Conservation (phyloP, 2,329 filamentous ascomycete species). For the Teratosphaeria pseudoeucalypti region DNA sequence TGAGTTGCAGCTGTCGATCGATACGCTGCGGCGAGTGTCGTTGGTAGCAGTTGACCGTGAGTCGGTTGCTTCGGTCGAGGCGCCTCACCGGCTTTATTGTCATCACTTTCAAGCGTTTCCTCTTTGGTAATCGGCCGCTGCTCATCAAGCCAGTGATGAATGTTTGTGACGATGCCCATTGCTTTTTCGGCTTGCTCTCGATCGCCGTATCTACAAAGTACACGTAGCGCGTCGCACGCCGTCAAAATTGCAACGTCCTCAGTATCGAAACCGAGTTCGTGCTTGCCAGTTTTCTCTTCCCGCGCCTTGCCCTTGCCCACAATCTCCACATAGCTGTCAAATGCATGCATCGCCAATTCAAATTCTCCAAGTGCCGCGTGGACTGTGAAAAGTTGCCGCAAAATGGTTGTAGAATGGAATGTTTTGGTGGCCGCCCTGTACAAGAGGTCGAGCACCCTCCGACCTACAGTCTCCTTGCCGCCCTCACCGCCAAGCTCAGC, state of each 20-base stretch:
- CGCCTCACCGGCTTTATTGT: slow-evolving; percentile 18
- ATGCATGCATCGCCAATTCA: slow-evolving; percentile 78
- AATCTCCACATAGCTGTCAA: slow-evolving; percentile 86
- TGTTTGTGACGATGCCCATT: slow-evolving; percentile 54
- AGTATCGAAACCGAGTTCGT: slow-evolving; percentile 63
- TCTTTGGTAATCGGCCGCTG: slow-evolving; percentile 26
- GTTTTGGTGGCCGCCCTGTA: slow-evolving; percentile 88
- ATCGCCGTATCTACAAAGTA: slow-evolving; percentile 74
- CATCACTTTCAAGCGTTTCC: slow-evolving; percentile 8
- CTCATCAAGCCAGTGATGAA: slow-evolving; percentile 67
- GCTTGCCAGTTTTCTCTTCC: slow-evolving; percentile 61
- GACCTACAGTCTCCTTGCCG: slow-evolving; percentile 64
- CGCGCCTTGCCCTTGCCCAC: slow-evolving; percentile 75
- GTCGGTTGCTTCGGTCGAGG: background rate
- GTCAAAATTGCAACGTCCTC: slow-evolving; percentile 69
- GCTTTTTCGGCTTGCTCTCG: slow-evolving; percentile 69
- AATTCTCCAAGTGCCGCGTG: slow-evolving; percentile 86
- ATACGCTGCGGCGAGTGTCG: slow-evolving; percentile 61
- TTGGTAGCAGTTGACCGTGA: slow-evolving; percentile 40
- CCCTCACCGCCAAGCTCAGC: slow-evolving; percentile 72
- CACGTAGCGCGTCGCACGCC: slow-evolving; percentile 65
- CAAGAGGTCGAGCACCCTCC: slow-evolving; percentile 69
- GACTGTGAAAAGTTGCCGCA: slow-evolving; percentile 77
- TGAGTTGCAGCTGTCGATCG: slow-evolving; percentile 77
- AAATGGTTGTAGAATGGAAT: slow-evolving; percentile 83